Base-by-base conservation (phyloP, 345 rosid genomes). In the Syzygium grande region DNA sequence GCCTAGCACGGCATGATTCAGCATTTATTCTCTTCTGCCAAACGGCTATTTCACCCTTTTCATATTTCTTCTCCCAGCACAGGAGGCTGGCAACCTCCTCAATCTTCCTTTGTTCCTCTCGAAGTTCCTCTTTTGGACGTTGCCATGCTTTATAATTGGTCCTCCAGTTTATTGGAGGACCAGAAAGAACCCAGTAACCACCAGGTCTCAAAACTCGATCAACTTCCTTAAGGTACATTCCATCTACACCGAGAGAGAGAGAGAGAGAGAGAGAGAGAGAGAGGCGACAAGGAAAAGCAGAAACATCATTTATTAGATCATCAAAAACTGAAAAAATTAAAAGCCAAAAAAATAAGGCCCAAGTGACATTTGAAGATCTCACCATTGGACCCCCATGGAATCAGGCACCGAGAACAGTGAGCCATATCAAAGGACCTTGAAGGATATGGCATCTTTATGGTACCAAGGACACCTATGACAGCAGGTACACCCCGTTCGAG, bases 401-500 rank as follows among this genome's bases (percentile, higher is more conserved):
- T 98, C 87, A 98, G 93, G 93, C 99, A 98, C 61, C 99, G 95
- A 84, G 99, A 98, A 91, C 99, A 98, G 85, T 98, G 99, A 90
- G 99, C 96, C 98, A 98, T 98, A 90, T 98, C 99, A 86, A 98
- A 98, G 84, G 98, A 94, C 68, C 98, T 94, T 27, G 99, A 92
- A 25, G 99, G 97, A 77, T 98, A 98, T 10, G 99, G 99, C 92
- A 95, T 87, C 93, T 94, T 97, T 65, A 97, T 95, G 54, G 98
- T 94, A 52, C 99, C 99, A 59, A 98, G 95, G 91, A 98, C 99
- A 90, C 98, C 99, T 86, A 98, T 96, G 89, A 98, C 96, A 78
- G 99, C 99, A 19, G 99, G 99, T 56, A 98, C 98, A 90, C 99
- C 99, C 90, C 99, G 95, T 91, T 98, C 99, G 8, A 98, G 94